phyloP scores from a whole-genome alignment of 331 rosid species.

The Spiraea crenata region DNA sequence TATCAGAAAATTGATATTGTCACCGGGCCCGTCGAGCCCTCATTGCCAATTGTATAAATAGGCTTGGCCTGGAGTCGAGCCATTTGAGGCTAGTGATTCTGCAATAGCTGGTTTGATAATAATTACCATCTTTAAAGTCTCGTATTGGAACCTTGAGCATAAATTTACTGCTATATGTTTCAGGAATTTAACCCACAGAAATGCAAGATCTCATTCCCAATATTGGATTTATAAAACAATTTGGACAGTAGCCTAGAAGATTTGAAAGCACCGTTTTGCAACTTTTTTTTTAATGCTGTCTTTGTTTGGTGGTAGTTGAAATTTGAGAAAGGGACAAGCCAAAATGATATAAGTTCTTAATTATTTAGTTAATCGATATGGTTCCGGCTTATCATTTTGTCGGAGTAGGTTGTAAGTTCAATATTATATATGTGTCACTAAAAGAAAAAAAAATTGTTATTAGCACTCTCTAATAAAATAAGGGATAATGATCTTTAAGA shows the following conservation, averaged over 20 bases:
- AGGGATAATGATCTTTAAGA: no score
- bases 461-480: no score
- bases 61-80: constrained; percentile 16
- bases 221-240: background rate
- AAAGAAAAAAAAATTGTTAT: no score
- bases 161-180: constrained; percentile 1
- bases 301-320: constrained; percentile 6
- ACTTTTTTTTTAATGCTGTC: constrained; percentile 3
- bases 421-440: no score
- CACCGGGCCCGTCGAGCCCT: no score
- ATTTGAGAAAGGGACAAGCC: background rate
- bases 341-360: background rate
- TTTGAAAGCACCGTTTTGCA: background rate
- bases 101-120: constrained; percentile 10
- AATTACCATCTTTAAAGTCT: constrained; percentile 16
- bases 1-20: background rate
- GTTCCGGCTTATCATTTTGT: no score
- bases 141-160: constrained; percentile 11
- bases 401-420: no score
- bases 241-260: constrained; percentile 18
- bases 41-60: no score
- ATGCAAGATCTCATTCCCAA: constrained; percentile 1
- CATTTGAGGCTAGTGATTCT: constrained; percentile 8
- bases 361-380: no score
- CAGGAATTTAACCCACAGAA: constrained; percentile 13